These are phyloP conservation scores for Hypoxylon sp. DNA, from an alignment of 2,329 filamentous ascomycete species.

Conservation along the genomic window DNA sequence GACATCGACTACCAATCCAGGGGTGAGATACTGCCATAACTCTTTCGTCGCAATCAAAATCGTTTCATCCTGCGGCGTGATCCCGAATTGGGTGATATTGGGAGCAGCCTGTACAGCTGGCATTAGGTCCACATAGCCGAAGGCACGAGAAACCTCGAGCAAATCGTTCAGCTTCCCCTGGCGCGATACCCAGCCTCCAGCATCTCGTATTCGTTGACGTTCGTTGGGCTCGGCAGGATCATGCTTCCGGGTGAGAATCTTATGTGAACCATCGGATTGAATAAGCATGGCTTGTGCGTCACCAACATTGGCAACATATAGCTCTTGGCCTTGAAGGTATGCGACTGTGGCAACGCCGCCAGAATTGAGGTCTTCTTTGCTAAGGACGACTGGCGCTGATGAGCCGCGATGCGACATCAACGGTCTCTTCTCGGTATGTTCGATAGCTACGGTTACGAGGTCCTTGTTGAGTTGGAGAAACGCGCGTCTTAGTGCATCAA, in stretches of 20 bases:
- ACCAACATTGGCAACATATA: constrained; percentile 95
- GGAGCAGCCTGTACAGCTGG: constrained; percentile 94
- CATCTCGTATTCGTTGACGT: constrained; percentile 90
- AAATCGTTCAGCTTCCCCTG: constrained; percentile 94
- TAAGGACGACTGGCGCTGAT: constrained; percentile 80
- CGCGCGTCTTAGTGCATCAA: constrained; percentile 86
- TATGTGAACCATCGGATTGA: constrained; percentile 86
- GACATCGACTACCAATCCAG: constrained; percentile 92
- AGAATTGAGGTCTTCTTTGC: constrained; percentile 88
- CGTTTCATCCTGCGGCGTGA: constrained; percentile 93
- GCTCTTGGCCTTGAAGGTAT: constrained; percentile 89
- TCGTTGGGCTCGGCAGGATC: constrained; percentile 90
- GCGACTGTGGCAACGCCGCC: constrained; percentile 93
- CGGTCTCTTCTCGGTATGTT: constrained; percentile 82
- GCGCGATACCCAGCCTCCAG: constrained; percentile 94
- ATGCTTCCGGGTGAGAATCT: constrained; percentile 89
- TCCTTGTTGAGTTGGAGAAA: constrained; percentile 96
- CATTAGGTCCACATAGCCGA: constrained; percentile 94
- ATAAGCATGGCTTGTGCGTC: constrained; percentile 97
- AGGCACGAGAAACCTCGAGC: constrained; percentile 92
- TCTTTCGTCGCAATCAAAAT: constrained; percentile 92
- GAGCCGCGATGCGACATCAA: constrained; percentile 78
- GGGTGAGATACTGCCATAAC: constrained; percentile 94
- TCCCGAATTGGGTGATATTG: constrained; percentile 81
- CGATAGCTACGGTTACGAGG: constrained; percentile 85